Evolutionary conservation across 1,284 basidiomycete genomes (phyloP).

Genomic region (Hemileia vastatrix): DNA sequence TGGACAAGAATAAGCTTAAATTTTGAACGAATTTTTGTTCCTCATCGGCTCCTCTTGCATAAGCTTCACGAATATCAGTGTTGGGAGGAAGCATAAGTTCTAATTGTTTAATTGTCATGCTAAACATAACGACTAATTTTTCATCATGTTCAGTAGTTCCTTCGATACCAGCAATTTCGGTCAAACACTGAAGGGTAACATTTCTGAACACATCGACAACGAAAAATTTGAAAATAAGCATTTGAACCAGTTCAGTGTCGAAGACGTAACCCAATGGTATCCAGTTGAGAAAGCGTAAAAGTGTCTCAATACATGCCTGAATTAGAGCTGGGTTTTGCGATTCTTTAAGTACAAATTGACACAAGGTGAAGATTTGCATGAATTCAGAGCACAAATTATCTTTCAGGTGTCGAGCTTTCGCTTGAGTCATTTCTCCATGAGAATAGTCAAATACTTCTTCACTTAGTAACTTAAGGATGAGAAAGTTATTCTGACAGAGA

Average conservation of each 20-base stretch:
- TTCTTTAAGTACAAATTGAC: slow-evolving; percentile 89
- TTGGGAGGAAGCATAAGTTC: slow-evolving; percentile 93
- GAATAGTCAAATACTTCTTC: slow-evolving; percentile 99
- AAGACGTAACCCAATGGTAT: slow-evolving; percentile 98
- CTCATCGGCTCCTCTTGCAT: slow-evolving; percentile 76
- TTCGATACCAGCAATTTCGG: slow-evolving; percentile 85
- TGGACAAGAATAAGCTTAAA: slow-evolving; percentile 88
- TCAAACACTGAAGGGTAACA: slow-evolving; percentile 90
- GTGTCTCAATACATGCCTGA: slow-evolving; percentile 87
- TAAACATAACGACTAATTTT: slow-evolving; percentile 95
- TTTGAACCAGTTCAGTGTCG: slow-evolving; percentile 93
- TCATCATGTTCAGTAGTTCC: slow-evolving; percentile 94
- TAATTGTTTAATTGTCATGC: slow-evolving; percentile 91
- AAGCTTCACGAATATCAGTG: slow-evolving; percentile 86
- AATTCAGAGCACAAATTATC: slow-evolving; percentile 96
- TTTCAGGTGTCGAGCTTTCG: slow-evolving; percentile 93
- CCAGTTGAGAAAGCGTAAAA: slow-evolving; percentile 96
- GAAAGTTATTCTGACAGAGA: slow-evolving; percentile 99
- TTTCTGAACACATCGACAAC: slow-evolving; percentile 96
- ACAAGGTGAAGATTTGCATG: slow-evolving; percentile 89
- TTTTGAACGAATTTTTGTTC: slow-evolving; percentile 97
- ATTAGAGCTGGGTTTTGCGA: slow-evolving; percentile 91
- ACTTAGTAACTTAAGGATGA: slow-evolving; percentile 90
- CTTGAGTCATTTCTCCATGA: slow-evolving; percentile 96
- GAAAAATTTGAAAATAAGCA: slow-evolving; percentile 77